These are phyloP conservation scores for Ceratocystis eucalypticola DNA, from an alignment of 2,329 filamentous ascomycete genomes.

Conservation along the genomic window DNA sequence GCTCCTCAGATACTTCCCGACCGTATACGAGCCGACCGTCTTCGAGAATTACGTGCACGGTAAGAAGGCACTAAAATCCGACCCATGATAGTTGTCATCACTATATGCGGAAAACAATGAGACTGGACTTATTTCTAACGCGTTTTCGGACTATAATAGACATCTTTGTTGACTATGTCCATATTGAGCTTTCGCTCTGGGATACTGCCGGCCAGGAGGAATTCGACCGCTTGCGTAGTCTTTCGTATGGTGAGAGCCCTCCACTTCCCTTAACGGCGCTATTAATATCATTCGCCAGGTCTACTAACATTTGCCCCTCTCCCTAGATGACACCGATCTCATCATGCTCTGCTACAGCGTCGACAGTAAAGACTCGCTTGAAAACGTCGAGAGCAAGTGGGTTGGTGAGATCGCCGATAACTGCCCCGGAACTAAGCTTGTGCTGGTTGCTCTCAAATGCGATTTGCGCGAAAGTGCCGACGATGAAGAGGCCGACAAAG, in stretches of 20 bases:
- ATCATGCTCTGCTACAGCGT: conserved; percentile 99
- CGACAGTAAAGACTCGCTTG: conserved; percentile 88
- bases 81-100: neutral
- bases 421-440: conserved; percentile 86
- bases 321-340: conserved; percentile 69
- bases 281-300: neutral
- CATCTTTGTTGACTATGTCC: conserved; percentile 93
- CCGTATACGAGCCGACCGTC: conserved; percentile 94
- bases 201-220: conserved; percentile 98
- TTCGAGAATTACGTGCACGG: conserved; percentile 99
- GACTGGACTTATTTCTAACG: neutral
- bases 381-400: conserved; percentile 99
- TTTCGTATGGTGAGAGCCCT: conserved; percentile 66
- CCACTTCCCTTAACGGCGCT: neutral
- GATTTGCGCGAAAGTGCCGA: conserved; percentile 70
- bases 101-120: neutral
- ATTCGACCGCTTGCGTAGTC: conserved; percentile 87
- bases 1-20: conserved; percentile 70
- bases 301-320: neutral
- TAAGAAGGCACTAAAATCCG: conserved; percentile 31
- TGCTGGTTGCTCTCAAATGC: conserved; percentile 92
- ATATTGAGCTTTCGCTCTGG: conserved; percentile 96
- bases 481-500: conserved; percentile 51
- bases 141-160: conserved; percentile 38
- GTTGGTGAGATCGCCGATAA: conserved; percentile 96